Evolutionary conservation across 768 basidiomycete genomes (phyloP).

Genomic region (Mycena epipterygia): DNA sequence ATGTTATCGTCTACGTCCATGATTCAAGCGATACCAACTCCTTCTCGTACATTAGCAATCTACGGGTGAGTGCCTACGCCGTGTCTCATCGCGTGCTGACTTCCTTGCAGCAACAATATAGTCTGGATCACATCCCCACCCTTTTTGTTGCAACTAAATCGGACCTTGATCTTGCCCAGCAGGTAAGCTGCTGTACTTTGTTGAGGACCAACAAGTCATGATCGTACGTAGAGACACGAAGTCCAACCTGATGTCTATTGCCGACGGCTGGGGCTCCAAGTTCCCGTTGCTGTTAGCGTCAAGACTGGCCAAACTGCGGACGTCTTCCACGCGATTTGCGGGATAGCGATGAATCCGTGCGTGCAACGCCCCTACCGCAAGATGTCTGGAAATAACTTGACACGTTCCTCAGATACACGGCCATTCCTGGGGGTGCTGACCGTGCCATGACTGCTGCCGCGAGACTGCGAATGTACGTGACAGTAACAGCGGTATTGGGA

Average conservation of each 20-base stretch:
- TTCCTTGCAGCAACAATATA: conserved; percentile 90
- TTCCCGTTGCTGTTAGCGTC: conserved; percentile 95
- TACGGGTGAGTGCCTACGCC: conserved; percentile 70
- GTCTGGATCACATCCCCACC: conserved; percentile 93
- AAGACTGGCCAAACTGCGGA: conserved; percentile 88
- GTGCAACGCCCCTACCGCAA: conserved; percentile 47
- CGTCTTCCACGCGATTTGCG: conserved; percentile 88
- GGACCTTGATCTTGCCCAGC: conserved; percentile 95
- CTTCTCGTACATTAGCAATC: conserved; percentile 97
- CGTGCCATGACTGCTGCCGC: conserved; percentile 79
- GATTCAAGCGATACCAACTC: conserved; percentile 99
- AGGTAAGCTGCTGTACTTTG: conserved; percentile 62
- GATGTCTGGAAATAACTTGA: conserved; percentile 31
- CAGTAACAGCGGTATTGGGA: conserved; percentile 79
- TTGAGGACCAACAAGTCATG: background rate
- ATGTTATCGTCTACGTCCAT: conserved; percentile 95
- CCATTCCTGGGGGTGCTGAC: conserved; percentile 89
- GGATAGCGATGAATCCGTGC: conserved; percentile 90
- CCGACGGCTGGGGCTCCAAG: conserved; percentile 87
- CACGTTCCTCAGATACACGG: conserved; percentile 60
- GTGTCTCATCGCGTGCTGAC: conserved; percentile 30
- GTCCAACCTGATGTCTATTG: conserved; percentile 99
- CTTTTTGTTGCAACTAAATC: conserved; percentile 99
- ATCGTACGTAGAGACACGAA: conserved; percentile 83
- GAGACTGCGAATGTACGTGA: conserved; percentile 79